phyloP scores from a whole-genome alignment of 257 asterid species.

The Solanum rostratum region DNA sequence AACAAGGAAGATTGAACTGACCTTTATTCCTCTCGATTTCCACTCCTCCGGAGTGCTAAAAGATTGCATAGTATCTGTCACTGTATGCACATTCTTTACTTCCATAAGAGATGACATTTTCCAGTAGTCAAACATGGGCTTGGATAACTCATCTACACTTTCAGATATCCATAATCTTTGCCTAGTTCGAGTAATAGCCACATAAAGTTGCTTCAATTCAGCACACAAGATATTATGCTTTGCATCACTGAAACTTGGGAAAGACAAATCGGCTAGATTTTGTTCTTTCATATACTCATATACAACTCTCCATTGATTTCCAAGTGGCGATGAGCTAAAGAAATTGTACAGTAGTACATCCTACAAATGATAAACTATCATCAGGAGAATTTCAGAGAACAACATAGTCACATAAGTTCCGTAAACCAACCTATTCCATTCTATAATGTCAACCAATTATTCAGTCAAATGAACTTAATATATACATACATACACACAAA shows the following conservation, averaged over 20 bases:
- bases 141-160: constrained; percentile 25
- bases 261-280: constrained; percentile 26
- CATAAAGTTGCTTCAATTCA: constrained; percentile 55
- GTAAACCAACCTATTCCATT: too few species aligned
- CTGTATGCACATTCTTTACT: constrained; percentile 31
- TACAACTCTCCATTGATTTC: constrained; percentile 56
- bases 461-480: too few species aligned
- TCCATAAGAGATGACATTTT: constrained; percentile 32
- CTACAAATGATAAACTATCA: constrained; percentile 12
- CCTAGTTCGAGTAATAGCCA: constrained; percentile 57
- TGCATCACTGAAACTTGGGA: constrained; percentile 33
- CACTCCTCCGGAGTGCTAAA: constrained; percentile 65
- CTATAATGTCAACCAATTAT: too few species aligned
- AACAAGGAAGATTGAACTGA: neutral
- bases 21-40: constrained; percentile 58
- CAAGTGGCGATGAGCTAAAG: constrained; percentile 51
- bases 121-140: constrained; percentile 62
- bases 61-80: constrained; percentile 41
- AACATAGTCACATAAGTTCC: neutral
- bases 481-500: too few species aligned
- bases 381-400: neutral
- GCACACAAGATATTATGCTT: constrained; percentile 51
- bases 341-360: constrained; percentile 63
- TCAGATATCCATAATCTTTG: constrained; percentile 70
- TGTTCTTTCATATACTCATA: constrained; percentile 36